These are phyloP conservation scores for Cucurbitaria berberidis DNA, from an alignment of 2,329 filamentous ascomycete species.

Conservation along the genomic window DNA sequence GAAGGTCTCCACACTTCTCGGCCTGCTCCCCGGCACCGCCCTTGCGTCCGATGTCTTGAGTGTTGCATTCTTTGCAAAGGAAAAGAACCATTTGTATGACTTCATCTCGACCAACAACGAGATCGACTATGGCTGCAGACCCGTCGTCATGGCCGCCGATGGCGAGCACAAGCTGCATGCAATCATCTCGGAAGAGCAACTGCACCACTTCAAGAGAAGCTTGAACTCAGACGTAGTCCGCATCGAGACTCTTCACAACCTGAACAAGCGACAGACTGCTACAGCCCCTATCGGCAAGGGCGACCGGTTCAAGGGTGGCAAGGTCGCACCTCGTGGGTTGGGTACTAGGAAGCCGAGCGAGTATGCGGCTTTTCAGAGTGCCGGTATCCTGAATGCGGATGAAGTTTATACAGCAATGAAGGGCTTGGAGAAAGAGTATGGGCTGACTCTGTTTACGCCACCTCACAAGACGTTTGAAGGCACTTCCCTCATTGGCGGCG, in stretches of 20 bases:
- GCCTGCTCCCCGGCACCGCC: conserved; percentile 31
- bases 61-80: conserved; percentile 41
- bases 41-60: conserved; percentile 36
- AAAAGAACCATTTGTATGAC: conserved; percentile 32
- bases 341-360: conserved; percentile 47
- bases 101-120: conserved; percentile 39
- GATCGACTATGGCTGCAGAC: conserved; percentile 45
- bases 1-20: conserved; percentile 35
- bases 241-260: conserved; percentile 30
- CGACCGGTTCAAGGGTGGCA: conserved; percentile 52
- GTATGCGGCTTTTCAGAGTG: conserved; percentile 37
- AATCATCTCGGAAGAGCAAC: conserved; percentile 32
- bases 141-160: conserved; percentile 34
- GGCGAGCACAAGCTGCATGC: conserved; percentile 42
- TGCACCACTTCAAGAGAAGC: conserved; percentile 29
- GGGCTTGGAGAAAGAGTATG: conserved; percentile 52
- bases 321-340: conserved; percentile 51
- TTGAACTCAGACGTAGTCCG: conserved; percentile 31
- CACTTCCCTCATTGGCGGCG: conserved; percentile 45
- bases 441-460: conserved; percentile 51
- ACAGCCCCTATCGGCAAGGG: conserved; percentile 46
- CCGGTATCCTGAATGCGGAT: conserved; percentile 53
- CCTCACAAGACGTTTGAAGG: conserved; percentile 55
- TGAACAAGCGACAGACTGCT: conserved; percentile 35
- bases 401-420: conserved; percentile 56